phyloP scores from a whole-genome alignment of 306 rosid species.

The Vachellia collinsii region DNA sequence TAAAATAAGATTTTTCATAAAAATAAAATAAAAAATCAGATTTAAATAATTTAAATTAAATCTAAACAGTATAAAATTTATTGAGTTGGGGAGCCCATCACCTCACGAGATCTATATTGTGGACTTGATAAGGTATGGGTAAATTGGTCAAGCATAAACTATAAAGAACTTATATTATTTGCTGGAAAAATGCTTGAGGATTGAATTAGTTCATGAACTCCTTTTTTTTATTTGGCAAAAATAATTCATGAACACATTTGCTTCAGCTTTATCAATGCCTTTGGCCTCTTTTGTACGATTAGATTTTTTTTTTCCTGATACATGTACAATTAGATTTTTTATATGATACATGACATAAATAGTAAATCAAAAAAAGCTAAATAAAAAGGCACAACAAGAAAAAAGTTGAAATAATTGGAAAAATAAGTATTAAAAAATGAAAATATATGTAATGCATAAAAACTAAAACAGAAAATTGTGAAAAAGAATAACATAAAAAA shows the following conservation, averaged over 20 bases:
- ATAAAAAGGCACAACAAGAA: no score
- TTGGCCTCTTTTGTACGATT: not conserved
- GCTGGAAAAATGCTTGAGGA: not conserved
- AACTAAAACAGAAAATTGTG: not conserved
- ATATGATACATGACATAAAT: not conserved
- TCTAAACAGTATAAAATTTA: no score
- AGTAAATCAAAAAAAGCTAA: not conserved
- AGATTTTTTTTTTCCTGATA: no score
- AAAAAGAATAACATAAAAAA: not conserved
- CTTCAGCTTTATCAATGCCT: not conserved
- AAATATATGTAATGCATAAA: not conserved
- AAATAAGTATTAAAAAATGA: not conserved
- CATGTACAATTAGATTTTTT: not conserved
- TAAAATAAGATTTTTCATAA: no score
- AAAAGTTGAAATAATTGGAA: no score
- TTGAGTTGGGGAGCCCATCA: no score
- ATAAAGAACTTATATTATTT: no score
- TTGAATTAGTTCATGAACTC: not conserved
- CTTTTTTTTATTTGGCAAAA: not conserved
- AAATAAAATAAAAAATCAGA: no score
- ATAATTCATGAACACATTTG: not conserved
- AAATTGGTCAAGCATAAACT: not conserved
- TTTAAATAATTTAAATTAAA: no score
- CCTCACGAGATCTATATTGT: not conserved
- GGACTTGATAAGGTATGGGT: not conserved